phyloP scores from a whole-genome alignment of 768 basidiomycete genomes.

The Leccinum truebloodii region DNA sequence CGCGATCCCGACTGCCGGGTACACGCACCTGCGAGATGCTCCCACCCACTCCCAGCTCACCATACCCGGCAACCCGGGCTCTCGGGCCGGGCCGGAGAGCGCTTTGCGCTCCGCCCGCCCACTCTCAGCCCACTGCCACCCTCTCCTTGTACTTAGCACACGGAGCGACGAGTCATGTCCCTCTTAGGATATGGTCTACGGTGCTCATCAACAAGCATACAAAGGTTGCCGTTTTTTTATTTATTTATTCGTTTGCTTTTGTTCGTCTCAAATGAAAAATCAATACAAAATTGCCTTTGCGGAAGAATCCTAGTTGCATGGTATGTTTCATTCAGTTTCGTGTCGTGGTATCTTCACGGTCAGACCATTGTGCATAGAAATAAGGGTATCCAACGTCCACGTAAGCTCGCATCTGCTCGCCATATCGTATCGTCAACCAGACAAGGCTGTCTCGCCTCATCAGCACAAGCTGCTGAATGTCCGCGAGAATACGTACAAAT shows the following conservation, averaged over 20 bases:
- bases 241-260: background rate
- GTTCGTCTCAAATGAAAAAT: background rate
- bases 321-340: background rate
- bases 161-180: too few species aligned
- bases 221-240: background rate
- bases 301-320: background rate
- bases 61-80: too few species aligned
- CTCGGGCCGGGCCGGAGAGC: too few species aligned
- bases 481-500: constrained; percentile 43
- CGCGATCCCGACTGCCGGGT: too few species aligned
- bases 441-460: constrained; percentile 42
- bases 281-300: background rate
- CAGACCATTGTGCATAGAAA: constrained; percentile 2
- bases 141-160: too few species aligned
- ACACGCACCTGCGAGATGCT: too few species aligned
- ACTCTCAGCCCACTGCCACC: too few species aligned
- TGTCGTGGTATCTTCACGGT: background rate
- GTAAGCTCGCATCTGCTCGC: constrained; percentile 55
- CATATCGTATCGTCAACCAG: constrained; percentile 56
- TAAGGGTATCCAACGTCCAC: constrained; percentile 56
- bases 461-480: background rate
- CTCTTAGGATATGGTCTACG: too few species aligned
- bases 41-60: too few species aligned
- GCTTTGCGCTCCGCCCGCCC: too few species aligned
- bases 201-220: too few species aligned